These are phyloP conservation scores for Scortechinia acanthostroma DNA, from an alignment of 2,329 filamentous ascomycete genomes.

Conservation along the genomic window DNA sequence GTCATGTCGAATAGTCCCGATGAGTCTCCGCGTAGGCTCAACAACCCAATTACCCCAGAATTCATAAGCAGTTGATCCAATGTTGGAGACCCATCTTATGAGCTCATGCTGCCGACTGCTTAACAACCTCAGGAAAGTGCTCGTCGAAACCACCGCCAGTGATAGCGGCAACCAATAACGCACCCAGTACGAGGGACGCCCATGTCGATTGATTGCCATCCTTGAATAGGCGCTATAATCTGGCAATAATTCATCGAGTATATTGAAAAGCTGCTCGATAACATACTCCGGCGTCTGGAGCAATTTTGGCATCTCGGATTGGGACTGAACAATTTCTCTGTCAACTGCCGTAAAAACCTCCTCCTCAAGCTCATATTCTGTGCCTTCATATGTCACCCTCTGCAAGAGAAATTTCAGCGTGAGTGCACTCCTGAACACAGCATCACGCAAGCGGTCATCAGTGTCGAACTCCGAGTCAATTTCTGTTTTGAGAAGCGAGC, in stretches of 20 bases:
- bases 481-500: neutral
- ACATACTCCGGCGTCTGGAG: slow-evolving; percentile 23
- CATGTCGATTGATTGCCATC: slow-evolving; percentile 52
- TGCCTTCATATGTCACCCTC: neutral
- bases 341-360: slow-evolving; percentile 38
- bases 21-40: slow-evolving; percentile 73
- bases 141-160: slow-evolving; percentile 71
- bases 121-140: slow-evolving; percentile 75
- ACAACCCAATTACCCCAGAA: slow-evolving; percentile 98
- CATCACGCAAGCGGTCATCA: neutral
- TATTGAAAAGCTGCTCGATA: slow-evolving; percentile 57
- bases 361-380: slow-evolving; percentile 16
- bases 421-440: neutral
- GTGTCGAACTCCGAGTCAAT: neutral
- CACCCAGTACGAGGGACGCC: slow-evolving; percentile 67
- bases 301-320: neutral
- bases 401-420: neutral
- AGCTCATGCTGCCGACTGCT: slow-evolving; percentile 72
- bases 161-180: slow-evolving; percentile 83
- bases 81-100: slow-evolving; percentile 69
- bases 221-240: slow-evolving; percentile 52
- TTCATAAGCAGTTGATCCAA: slow-evolving; percentile 73
- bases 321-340: too few species aligned
- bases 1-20: slow-evolving; percentile 89
- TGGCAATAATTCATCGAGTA: slow-evolving; percentile 66